phyloP scores from a whole-genome alignment of 2,329 filamentous ascomycete genomes.

The Aspergillus glaucus region DNA sequence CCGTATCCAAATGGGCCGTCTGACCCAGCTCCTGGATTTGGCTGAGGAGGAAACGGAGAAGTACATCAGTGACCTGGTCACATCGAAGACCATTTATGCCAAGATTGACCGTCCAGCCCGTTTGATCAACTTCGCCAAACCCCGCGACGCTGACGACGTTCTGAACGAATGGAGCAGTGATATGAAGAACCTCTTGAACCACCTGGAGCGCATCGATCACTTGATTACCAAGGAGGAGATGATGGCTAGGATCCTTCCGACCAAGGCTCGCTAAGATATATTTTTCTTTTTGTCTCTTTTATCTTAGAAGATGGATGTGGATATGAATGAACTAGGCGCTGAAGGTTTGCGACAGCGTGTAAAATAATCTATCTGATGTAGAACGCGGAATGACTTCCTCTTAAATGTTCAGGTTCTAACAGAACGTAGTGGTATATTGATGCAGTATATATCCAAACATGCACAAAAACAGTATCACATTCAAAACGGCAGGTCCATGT shows the following conservation, averaged over 20 bases:
- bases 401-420: neutral
- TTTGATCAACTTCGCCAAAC: slow-evolving; percentile 90
- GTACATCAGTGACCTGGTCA: slow-evolving; percentile 96
- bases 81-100: slow-evolving; percentile 94
- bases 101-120: slow-evolving; percentile 93
- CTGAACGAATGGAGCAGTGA: slow-evolving; percentile 98
- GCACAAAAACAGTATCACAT: neutral
- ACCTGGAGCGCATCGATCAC: slow-evolving; percentile 89
- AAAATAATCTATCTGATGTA: slow-evolving; percentile 24
- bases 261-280: slow-evolving; percentile 28
- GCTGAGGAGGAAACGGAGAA: slow-evolving; percentile 96
- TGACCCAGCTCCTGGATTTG: slow-evolving; percentile 86
- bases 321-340: slow-evolving; percentile 5
- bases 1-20: slow-evolving; percentile 82
- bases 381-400: slow-evolving; percentile 12
- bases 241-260: slow-evolving; percentile 93
- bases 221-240: slow-evolving; percentile 99
- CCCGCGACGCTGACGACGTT: slow-evolving; percentile 88
- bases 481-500: slow-evolving; percentile 63
- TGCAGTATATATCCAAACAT: neutral
- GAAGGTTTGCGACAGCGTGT: slow-evolving; percentile 19
- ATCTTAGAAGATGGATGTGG: slow-evolving; percentile 4
- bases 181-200: slow-evolving; percentile 85
- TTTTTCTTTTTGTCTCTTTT: neutral
- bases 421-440: neutral